Evolutionary conservation across 1,139 yeast genomes (phyloP), one percentile per base, ranked within the genome.

Genomic region (Geotrichum fermentans): DNA sequence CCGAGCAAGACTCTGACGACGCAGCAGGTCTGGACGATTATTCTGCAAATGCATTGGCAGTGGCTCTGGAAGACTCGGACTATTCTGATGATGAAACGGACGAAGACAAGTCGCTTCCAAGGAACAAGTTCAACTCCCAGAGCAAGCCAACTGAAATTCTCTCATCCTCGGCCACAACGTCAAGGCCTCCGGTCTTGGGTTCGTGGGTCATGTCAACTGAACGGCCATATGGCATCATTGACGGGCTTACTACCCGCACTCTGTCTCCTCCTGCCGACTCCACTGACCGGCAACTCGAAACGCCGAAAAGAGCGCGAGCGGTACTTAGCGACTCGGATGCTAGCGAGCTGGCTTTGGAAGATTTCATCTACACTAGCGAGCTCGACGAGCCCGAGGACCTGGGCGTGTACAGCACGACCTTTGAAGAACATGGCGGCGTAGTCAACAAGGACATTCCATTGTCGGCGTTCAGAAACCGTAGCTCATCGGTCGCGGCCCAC

Each of bases 181-280:
- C 90, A 54, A 72, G 95, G 49, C 97, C 97, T 1, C 98, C 98
- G 1, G 78, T 87, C 22, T 72, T 92, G 52, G 97, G 97, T 0
- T 83, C 96, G 1, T 92, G 97, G 95, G 80, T 83, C 13, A 85
- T 96, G 24, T 86, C 82, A 52, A 77, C 78, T 46, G 69, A 68
- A 46, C 82, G 87, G 58, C 97, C 96, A 0, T 88, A 85, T 67
- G 95, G 96, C 24, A 88, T 92, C 52, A 90, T 92, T 59, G 97
- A 92, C 64, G 97, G 98, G 4, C 73, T 87, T 30, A 82, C 95
- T 0, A 92, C 97, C 0, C 73, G 96, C 50, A 82, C 95, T 1
- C 72, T 89, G 67, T 74, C 66, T 72, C 82, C 59, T 47, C 67
- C 63, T 46, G 43, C 47, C n/a, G 21, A 35, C 16, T 49, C 34